Evolutionary conservation across 106 monocot species (phyloP), one percentile per base, ranked within the genome.

Genomic region (Apostasia shenzhenica): DNA sequence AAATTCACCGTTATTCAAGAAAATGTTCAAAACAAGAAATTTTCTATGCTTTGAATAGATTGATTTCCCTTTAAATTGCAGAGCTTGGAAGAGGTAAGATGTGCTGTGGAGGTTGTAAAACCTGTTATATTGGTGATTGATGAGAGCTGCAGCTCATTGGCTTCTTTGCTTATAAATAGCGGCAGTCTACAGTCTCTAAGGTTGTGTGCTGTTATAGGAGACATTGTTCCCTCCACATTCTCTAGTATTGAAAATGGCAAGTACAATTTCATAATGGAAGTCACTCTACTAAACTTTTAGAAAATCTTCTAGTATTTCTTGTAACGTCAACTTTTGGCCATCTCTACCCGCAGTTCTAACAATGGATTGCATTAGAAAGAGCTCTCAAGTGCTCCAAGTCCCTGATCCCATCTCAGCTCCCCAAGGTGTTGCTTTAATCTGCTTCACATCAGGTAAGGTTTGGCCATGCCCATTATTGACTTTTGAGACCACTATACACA

Each of bases 361-460:
- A 9, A 67, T 79, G 66, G 72, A 83, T 76, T 54, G 57, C 38
- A 76, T 85, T 57, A 88, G 73, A 77, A 80, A 63, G 67, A 70
- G 59, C 53, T 51, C 55, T 54, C 48, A 64, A 66, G 55, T 42
- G 14, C 44, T n/a, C 5, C 8, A 13, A 41, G 13, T 41, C 54
- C n/a, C 48, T 26, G 69, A 86, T 43, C 73, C 76, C 54, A 44
- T 67, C 3, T 88, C 75, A 63, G 84, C 91, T n/a, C 83, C 92
- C 45, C 71, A 69, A 1, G 89, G 72, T 49, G 63, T 89, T 77
- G 95, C 86, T 74, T 67, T 97, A 44, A 89, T 97, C 80, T 97
- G 95, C 78, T 97, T 97, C 77, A 92, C 92, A 56, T 97, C 95
- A 79, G 95, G 95, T 97, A 78, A 46, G 9, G 8, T 64, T 51